Evolutionary conservation across 2,329 filamentous ascomycete species (phyloP).

Genomic region (Scedosporium minutisporum): DNA sequence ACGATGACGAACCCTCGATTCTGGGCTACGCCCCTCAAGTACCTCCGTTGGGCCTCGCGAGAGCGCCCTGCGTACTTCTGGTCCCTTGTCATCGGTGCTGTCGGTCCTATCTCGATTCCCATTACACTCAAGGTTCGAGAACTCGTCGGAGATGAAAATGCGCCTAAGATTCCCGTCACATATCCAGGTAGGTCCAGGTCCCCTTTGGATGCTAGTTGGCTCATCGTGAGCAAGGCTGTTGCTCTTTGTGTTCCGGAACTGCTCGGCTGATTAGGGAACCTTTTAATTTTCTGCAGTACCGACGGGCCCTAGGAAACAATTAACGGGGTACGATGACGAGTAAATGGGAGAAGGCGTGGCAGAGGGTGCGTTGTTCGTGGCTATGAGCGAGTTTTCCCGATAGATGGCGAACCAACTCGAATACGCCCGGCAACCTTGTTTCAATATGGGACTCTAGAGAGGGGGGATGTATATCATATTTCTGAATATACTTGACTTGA

Average conservation of each 20-base stretch:
- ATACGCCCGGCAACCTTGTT: not conserved
- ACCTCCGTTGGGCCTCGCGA: slow-evolving; percentile 79
- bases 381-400: not conserved
- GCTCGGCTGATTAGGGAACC: slow-evolving; percentile 12
- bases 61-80: slow-evolving; percentile 89
- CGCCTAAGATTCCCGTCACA: slow-evolving; percentile 68
- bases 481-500: not conserved
- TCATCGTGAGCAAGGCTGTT: not conserved
- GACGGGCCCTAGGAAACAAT: slow-evolving; percentile 45
- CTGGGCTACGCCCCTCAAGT: slow-evolving; percentile 74
- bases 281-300: slow-evolving; percentile 34
- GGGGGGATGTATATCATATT: not conserved
- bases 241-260: not conserved
- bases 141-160: slow-evolving; percentile 63
- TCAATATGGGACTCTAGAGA: not conserved
- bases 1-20: slow-evolving; percentile 49
- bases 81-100: slow-evolving; percentile 62
- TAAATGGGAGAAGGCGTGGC: slow-evolving; percentile 13
- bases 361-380: not conserved
- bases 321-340: slow-evolving; percentile 53
- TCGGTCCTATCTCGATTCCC: slow-evolving; percentile 62
- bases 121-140: slow-evolving; percentile 65
- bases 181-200: slow-evolving; percentile 67
- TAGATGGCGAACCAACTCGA: not conserved
- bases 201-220: too few species aligned